Conservation (phyloP, 176 grass and related monocot genomes). For the Bonia amplexicaulis region DNA sequence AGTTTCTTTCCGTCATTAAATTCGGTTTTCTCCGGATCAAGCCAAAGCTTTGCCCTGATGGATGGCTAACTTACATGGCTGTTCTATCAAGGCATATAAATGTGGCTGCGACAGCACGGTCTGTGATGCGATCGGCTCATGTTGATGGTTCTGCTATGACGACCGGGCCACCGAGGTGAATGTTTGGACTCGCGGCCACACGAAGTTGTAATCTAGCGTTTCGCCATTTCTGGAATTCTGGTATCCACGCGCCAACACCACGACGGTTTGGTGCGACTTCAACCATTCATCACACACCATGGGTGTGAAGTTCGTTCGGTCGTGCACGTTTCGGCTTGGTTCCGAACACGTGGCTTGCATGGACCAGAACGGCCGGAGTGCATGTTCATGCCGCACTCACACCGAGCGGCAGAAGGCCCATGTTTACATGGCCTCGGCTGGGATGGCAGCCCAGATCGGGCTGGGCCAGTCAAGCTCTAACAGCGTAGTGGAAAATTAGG, state of each 20-base stretch:
- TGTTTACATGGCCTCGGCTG: too few species aligned
- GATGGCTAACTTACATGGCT: background rate
- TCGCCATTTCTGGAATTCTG: background rate
- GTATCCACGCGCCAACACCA: background rate
- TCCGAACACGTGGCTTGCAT: background rate
- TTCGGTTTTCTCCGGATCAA: background rate
- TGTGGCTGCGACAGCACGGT: background rate
- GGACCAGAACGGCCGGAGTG: too few species aligned
- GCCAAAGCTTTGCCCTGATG: background rate
- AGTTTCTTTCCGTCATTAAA: background rate
- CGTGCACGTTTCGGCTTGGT: background rate
- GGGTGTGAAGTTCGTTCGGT: background rate
- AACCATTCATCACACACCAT: background rate
- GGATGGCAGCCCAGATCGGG: too few species aligned
- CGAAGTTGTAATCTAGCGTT: too few species aligned
- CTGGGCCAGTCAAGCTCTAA: too few species aligned
- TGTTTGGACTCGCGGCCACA: background rate
- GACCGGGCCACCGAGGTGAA: background rate
- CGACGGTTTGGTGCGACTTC: background rate
- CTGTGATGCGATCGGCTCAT: background rate
- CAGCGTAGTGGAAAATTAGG: too few species aligned
- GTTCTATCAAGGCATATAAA: background rate
- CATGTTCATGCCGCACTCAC: too few species aligned
- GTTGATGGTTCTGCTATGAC: too few species aligned
- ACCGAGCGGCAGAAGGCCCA: too few species aligned